Base-by-base conservation (phyloP, 768 basidiomycete species). In the Suillus lakei region DNA sequence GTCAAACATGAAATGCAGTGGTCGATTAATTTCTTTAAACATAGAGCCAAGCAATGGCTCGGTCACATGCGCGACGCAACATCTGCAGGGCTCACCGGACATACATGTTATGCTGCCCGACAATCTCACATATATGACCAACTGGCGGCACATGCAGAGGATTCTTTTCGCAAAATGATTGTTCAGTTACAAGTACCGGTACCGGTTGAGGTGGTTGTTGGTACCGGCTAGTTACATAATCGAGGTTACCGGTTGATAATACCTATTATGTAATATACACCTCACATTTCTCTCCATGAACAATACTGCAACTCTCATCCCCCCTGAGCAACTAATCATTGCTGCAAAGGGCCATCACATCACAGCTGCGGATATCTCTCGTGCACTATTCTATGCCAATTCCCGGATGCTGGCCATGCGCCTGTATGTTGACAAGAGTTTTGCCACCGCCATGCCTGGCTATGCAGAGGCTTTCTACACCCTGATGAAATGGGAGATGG, bases 1-100 rank as follows among this genome's bases (percentile, higher is more conserved):
- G 18, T 53, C 30, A 53, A 53, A 53, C 51, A 53, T 32, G 51
- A 53, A 53, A 53, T 53, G 51, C 51, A 53, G 51, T 53, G 51
- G 51, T 53, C 28, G 0, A 53, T 53, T 21, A 53, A 53, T 16
- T 53, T 53, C 28, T 53, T 53, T 30, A 30, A 30, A 16, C 51
- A 53, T 15, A 32, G 18, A 21, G 51, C 51, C 51, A 53, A 53
- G 28, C 28, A 30, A 18, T 53, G 50, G 50, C 26, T 30, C 16
- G 6, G 50, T 51, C 50, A 28, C 16, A 30, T 51, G 50, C 28
- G 8, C 8, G 6, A 18, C 2, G 16, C 50, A 8, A 28, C 50
- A 16, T 30, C 28, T 28, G 8, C 50, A 6, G 50, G 28, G 28
- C 15, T 51, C 28, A 51, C 50, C 28, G 3, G 50, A 51, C 50